Evolutionary conservation across 371 early-diverging fungal genomes (phyloP), one percentile per base, ranked within the genome.

Genomic region (Mycotypha africana): DNA sequence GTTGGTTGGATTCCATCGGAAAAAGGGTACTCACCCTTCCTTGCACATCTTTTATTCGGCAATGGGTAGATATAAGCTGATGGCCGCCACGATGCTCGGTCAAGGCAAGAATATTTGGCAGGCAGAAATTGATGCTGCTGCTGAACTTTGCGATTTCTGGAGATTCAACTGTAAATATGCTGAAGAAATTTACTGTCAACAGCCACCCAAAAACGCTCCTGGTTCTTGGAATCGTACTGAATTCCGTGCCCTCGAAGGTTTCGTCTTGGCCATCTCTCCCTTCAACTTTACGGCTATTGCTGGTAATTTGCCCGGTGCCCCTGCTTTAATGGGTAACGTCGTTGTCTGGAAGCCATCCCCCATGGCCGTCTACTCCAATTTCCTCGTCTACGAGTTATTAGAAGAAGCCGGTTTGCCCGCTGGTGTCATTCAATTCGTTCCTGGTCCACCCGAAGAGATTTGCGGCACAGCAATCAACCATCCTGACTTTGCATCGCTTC

Each of bases 251-350:
- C 76, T 97, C 33, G 98, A 97, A 70, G 97, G 98, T 28, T 98
- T 97, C 57, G 93, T 97, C 30, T 84, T 90, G 45, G 97, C 97
- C 35, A 86, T 93, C 45, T 91, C 95, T 15, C 98, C 98, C 16
- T 98, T 98, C 86, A 98, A 98, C 82, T 98, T 98, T 62, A 98
- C 98, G 28, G 98, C 98, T 46, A 98, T 98, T 56, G 98, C 93
- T 57, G 97, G 91, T 56, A 98, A 98, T 74, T 74, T 98, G 46
- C 86, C 86, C 28, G 74, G 81, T 56, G 96, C 97, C 3, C 97
- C 98, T 24, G 97, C 92, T 15, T 71, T 98, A 60, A 95, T 98
- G 97, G 92, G 93, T 48, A 98, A 97, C 70, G 93, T 93, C 24
- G 91, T 92, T 28, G 65, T 98, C 50, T 97, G 97, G 97, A 98